phyloP scores from a whole-genome alignment of 2,329 filamentous ascomycete genomes.

The Hypoxylon sp. region DNA sequence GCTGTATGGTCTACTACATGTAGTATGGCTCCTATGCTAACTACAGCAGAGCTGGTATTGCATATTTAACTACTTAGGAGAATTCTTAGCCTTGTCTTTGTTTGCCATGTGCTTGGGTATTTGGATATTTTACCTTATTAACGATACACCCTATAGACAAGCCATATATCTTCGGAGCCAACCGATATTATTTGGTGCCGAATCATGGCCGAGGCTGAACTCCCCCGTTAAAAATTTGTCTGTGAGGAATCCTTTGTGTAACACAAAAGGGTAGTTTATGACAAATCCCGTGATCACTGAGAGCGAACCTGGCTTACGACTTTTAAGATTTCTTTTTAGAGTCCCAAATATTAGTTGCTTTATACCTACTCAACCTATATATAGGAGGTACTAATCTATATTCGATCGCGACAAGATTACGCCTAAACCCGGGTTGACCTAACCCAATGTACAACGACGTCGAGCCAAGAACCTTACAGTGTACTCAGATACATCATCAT shows the following conservation, averaged over 20 bases:
- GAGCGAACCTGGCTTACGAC: background rate
- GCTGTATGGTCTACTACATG: background rate
- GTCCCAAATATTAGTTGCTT: background rate
- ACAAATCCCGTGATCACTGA: background rate
- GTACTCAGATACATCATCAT: background rate
- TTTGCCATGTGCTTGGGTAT: background rate
- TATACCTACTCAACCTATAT: background rate
- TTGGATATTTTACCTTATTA: background rate
- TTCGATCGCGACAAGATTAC: too few species aligned
- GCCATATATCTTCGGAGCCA: background rate
- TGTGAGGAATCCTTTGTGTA: background rate
- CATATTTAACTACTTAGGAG: background rate
- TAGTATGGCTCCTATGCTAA: background rate
- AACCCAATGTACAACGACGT: background rate
- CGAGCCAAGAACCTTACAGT: background rate
- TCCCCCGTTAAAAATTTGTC: background rate
- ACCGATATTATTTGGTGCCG: background rate
- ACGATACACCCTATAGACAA: background rate
- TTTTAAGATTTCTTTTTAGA: background rate
- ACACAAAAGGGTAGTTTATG: background rate
- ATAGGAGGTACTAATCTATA: too few species aligned
- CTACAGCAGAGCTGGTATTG: background rate
- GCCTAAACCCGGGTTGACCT: background rate
- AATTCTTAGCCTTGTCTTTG: background rate
- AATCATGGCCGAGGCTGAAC: background rate